Conservation (phyloP, 768 basidiomycete genomes). For the Leccinum incarnatum region DNA sequence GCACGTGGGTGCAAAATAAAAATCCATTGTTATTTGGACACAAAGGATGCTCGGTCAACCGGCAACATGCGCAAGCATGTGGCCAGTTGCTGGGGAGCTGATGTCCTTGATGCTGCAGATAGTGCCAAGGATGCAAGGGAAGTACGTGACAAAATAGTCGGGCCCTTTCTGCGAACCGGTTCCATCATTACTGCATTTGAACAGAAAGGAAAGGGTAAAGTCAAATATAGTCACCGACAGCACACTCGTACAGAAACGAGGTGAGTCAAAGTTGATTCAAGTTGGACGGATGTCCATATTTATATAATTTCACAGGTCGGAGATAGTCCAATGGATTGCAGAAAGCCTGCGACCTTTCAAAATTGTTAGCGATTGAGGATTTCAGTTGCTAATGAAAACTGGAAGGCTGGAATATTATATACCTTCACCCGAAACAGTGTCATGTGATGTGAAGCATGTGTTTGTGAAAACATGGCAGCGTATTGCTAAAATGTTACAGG, state of each 20-base stretch:
- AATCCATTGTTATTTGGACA: no score
- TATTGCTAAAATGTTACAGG: neutral
- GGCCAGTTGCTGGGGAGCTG: no score
- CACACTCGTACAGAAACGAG: neutral
- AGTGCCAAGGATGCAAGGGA: no score
- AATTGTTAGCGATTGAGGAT: neutral
- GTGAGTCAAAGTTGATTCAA: neutral
- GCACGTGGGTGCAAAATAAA: no score
- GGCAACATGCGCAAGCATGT: no score
- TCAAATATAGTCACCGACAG: neutral
- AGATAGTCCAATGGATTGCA: neutral
- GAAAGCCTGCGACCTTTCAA: neutral
- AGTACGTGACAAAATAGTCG: no score
- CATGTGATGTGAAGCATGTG: neutral
- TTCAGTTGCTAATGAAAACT: neutral
- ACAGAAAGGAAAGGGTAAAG: neutral
- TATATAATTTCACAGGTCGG: neutral
- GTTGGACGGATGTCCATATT: neutral
- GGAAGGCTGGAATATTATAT: slow-evolving; percentile 1
- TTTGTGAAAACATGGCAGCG: neutral
- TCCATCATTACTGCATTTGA: neutral
- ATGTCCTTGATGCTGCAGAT: no score
- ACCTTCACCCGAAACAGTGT: neutral
- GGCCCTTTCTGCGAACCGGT: no score
- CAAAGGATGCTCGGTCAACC: no score